phyloP scores from a whole-genome alignment of 1,284 basidiomycete species.

The Hemileia vastatrix region DNA sequence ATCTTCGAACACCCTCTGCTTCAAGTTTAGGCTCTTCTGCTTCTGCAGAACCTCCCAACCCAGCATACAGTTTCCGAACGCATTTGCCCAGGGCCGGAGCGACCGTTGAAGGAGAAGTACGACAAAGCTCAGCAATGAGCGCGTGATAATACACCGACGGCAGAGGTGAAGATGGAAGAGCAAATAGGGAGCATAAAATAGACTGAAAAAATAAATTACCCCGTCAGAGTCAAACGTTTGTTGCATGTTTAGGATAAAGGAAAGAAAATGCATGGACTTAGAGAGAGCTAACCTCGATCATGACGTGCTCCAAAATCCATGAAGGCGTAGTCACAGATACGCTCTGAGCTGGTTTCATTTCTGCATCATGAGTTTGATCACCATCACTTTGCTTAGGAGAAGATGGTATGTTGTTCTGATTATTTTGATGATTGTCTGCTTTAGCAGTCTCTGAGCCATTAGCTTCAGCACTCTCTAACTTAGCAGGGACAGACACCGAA shows the following conservation, averaged over 20 bases:
- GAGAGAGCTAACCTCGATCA: conserved; percentile 60
- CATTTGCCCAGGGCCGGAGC: conserved; percentile 93
- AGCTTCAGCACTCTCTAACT: conserved; percentile 27
- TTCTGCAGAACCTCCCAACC: conserved; percentile 47
- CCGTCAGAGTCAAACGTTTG: neutral
- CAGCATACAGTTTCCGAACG: conserved; percentile 70
- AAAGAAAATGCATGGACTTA: conserved; percentile 8
- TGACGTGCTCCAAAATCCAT: conserved; percentile 65
- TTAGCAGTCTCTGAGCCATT: conserved; percentile 30
- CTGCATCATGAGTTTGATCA: conserved; percentile 31
- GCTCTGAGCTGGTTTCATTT: conserved; percentile 33
- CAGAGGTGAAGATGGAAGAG: conserved; percentile 66
- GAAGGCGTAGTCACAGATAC: too few species aligned
- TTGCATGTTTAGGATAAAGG: conserved; percentile 39
- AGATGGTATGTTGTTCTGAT: too few species aligned
- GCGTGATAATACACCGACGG: conserved; percentile 71
- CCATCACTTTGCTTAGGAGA: conserved; percentile 25
- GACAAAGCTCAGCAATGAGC: conserved; percentile 86
- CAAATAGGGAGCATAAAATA: conserved; percentile 63
- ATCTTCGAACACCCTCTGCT: conserved; percentile 65
- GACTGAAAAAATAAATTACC: too few species aligned
- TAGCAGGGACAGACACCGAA: conserved; percentile 25
- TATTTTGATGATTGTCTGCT: conserved; percentile 44
- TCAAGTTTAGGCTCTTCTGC: conserved; percentile 57
- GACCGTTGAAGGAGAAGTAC: conserved; percentile 77